Evolutionary conservation across 2,329 filamentous ascomycete genomes (phyloP).

Genomic region (Aureobasidium sp.): DNA sequence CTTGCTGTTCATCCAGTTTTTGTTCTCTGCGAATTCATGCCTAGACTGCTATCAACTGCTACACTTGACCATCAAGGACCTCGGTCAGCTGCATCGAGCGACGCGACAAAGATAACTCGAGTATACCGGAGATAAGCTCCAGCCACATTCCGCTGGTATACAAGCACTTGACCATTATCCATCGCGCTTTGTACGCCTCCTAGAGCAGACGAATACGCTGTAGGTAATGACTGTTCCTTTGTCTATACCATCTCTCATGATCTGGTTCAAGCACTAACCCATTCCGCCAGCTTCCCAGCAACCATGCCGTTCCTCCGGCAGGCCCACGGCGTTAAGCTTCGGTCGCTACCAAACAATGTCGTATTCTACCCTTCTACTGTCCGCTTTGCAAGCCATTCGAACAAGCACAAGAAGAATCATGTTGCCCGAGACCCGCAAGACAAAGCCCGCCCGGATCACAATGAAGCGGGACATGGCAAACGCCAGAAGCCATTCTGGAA

Average conservation of each 20-base stretch:
- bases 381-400: not conserved
- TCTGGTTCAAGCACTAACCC: not conserved
- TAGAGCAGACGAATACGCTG: not conserved
- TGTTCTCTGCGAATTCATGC: too few species aligned
- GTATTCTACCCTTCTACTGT: not conserved
- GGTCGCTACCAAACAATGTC: not conserved
- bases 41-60: not conserved
- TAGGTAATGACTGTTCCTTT: too few species aligned
- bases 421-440: not conserved
- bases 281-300: not conserved
- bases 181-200: too few species aligned
- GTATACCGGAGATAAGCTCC: not conserved
- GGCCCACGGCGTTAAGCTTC: not conserved
- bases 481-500: conserved; percentile 27
- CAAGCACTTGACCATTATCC: not conserved
- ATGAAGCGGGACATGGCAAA: conserved; percentile 36
- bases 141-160: not conserved
- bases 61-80: too few species aligned
- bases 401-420: not conserved
- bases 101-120: not conserved
- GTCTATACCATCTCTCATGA: not conserved
- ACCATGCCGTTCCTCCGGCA: conserved; percentile 3
- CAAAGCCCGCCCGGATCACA: conserved; percentile 25
- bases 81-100: not conserved
- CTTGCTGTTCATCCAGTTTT: not conserved